These are phyloP conservation scores for Hymenoscyphus fructigenus DNA, from an alignment of 2,329 filamentous ascomycete genomes.

Conservation along the genomic window DNA sequence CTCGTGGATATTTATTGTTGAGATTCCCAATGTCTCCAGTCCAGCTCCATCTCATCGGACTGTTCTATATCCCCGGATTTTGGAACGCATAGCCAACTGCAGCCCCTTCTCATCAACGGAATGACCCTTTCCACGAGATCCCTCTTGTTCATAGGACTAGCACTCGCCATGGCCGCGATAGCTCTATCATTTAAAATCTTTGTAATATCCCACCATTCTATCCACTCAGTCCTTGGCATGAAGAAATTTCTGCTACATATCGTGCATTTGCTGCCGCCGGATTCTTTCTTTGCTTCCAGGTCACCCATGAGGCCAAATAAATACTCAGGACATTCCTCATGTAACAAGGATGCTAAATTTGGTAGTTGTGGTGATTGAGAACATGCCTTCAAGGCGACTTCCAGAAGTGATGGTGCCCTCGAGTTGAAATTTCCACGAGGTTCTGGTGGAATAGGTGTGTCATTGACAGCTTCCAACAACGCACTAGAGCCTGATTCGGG, in stretches of 20 bases:
- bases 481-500: constrained; percentile 2
- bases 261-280: constrained; percentile 52
- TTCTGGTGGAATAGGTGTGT: constrained; percentile 24
- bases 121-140: constrained; percentile 36
- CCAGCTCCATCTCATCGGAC: constrained; percentile 15
- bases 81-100: constrained; percentile 38
- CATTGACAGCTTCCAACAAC: constrained; percentile 22
- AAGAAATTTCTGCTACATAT: constrained; percentile 50
- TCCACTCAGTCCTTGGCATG: constrained; percentile 56
- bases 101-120: constrained; percentile 38
- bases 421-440: constrained; percentile 24
- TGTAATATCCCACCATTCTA: constrained; percentile 58
- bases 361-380: constrained; percentile 26
- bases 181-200: constrained; percentile 20
- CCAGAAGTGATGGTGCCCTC: constrained; percentile 33
- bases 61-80: constrained; percentile 1
- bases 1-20: background rate
- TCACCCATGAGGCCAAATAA: constrained; percentile 25
- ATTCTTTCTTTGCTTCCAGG: constrained; percentile 44
- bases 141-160: constrained; percentile 30
- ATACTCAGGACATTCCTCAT: constrained; percentile 26
- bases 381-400: constrained; percentile 33
- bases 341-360: constrained; percentile 24
- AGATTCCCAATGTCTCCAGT: constrained; percentile 2
- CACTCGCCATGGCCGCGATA: constrained; percentile 19